Percentiles rank a stretch among this genome's conserved stretches.
Evolutionary conservation across 73 alveolate species (phyloP).

Genomic region (Paramecium sexaurelia): DNA sequence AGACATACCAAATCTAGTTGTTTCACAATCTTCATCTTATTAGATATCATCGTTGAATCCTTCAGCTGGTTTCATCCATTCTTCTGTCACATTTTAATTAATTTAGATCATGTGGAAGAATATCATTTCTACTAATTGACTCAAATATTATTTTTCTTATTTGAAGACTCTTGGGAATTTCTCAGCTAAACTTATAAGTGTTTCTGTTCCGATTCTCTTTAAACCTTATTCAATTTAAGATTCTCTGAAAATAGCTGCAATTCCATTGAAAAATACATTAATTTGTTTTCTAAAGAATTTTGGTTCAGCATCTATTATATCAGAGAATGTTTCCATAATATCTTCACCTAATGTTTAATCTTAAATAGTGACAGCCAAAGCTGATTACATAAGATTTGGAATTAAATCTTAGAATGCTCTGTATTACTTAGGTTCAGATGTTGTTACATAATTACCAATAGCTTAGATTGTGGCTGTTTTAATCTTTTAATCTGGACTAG

Average conservation of each 20-base stretch:
- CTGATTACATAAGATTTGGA: constrained; percentile 74
- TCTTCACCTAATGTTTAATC: constrained; percentile 82
- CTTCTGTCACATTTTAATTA: constrained; percentile 78
- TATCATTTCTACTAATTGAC: constrained; percentile 75
- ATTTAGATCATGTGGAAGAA: constrained; percentile 87
- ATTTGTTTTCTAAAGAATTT: constrained; percentile 80
- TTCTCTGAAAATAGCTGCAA: constrained; percentile 73
- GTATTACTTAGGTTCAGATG: constrained; percentile 78
- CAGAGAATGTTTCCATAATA: constrained; percentile 80
- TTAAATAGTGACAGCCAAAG: constrained; percentile 67
- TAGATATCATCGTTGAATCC: constrained; percentile 85
- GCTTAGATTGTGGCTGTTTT: constrained; percentile 66
- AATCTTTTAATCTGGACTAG: constrained; percentile 67
- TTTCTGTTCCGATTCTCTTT: constrained; percentile 81
- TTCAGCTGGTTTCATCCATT: constrained; percentile 89
- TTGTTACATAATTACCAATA: constrained; percentile 62
- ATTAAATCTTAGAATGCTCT: constrained; percentile 72
- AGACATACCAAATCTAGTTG: constrained; percentile 89
- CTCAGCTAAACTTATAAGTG: constrained; percentile 80
- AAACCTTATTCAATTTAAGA: constrained; percentile 71
- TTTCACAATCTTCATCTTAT: constrained; percentile 89
- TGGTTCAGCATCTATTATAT: constrained; percentile 88
- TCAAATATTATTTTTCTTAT: constrained; percentile 73
- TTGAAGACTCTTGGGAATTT: constrained; percentile 79
- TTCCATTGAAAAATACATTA: constrained; percentile 71